A percentile compares a stretch with the other conserved stretches of the same genome.
phyloP scores from a whole-genome alignment of 2,329 filamentous ascomycete genomes.

The Tolypocladium guangdongense region DNA sequence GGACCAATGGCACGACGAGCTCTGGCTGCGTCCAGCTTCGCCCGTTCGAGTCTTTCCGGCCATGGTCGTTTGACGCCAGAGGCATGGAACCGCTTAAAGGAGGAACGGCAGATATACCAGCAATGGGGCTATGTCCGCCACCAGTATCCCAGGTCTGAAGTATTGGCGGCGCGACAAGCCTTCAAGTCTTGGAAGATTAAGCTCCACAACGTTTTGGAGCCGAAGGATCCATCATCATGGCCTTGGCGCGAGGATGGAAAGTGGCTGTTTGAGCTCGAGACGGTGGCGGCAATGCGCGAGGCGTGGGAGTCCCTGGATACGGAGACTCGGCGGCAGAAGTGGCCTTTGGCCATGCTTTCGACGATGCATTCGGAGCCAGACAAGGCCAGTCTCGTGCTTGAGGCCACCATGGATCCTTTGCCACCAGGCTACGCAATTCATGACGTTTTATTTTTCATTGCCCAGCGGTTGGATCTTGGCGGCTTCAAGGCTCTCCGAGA shows the following conservation, averaged over 20 bases:
- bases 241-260: constrained; percentile 15
- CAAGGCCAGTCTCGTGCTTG: constrained; percentile 20
- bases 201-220: constrained; percentile 10
- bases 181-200: constrained; percentile 21
- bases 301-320: constrained; percentile 20
- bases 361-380: constrained; percentile 21
- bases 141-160: constrained; percentile 11
- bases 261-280: constrained; percentile 19
- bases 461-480: constrained; percentile 10
- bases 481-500: constrained; percentile 10
- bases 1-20: background rate
- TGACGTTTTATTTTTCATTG: constrained; percentile 23
- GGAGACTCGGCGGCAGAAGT: constrained; percentile 14
- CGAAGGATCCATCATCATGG: constrained; percentile 8
- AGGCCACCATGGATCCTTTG: constrained; percentile 24
- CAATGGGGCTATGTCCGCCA: constrained; percentile 24
- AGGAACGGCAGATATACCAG: constrained; percentile 4
- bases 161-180: constrained; percentile 8
- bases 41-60: background rate
- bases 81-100: background rate
- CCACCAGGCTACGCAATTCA: constrained; percentile 26
- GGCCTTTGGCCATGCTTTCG: constrained; percentile 25
- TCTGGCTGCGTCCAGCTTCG: background rate
- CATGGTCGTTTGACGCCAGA: background rate
- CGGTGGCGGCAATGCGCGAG: constrained; percentile 17